Percentiles rank a stretch among this genome's conserved stretches.
Conservation (phyloP, 768 basidiomycete species). For the Suillus weaverae region DNA sequence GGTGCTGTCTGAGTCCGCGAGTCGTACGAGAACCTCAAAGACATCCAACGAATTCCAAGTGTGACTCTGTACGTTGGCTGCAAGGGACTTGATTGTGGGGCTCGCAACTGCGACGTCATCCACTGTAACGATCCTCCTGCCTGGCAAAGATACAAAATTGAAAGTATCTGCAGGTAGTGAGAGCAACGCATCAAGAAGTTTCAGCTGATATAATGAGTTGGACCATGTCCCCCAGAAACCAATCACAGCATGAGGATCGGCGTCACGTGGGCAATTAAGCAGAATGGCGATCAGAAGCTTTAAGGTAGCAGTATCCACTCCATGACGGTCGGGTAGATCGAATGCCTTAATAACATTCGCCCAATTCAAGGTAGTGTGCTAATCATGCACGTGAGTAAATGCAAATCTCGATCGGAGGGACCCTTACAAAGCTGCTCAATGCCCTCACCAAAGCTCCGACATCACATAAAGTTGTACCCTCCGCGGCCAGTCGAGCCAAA, state of each 20-base stretch:
- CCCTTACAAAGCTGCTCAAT: constrained; percentile 70
- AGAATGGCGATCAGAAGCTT: constrained; percentile 89
- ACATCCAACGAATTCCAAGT: constrained; percentile 95
- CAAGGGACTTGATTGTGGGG: constrained; percentile 89
- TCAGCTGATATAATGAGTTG: constrained; percentile 83
- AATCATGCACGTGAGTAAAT: constrained; percentile 17
- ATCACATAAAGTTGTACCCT: constrained; percentile 74
- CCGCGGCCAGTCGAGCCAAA: constrained; percentile 66
- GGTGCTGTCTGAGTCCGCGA: constrained; percentile 66
- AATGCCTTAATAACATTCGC: constrained; percentile 80
- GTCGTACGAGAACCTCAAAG: constrained; percentile 82
- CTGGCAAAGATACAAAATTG: constrained; percentile 87
- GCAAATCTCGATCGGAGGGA: neutral
- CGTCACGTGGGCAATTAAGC: constrained; percentile 75
- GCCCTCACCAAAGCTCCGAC: constrained; percentile 72
- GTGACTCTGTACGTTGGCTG: constrained; percentile 86
- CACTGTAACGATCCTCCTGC: constrained; percentile 79
- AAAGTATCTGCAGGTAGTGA: constrained; percentile 89
- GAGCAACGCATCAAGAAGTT: constrained; percentile 84
- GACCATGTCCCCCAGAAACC: constrained; percentile 88
- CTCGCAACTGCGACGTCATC: constrained; percentile 85
- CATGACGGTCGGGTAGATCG: constrained; percentile 80
- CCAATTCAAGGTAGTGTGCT: constrained; percentile 78
- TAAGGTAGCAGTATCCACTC: constrained; percentile 86
- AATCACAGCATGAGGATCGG: constrained; percentile 74